Base-by-base conservation (phyloP, 2,329 filamentous ascomycete species). In the Aspergillus pseudoglaucus region DNA sequence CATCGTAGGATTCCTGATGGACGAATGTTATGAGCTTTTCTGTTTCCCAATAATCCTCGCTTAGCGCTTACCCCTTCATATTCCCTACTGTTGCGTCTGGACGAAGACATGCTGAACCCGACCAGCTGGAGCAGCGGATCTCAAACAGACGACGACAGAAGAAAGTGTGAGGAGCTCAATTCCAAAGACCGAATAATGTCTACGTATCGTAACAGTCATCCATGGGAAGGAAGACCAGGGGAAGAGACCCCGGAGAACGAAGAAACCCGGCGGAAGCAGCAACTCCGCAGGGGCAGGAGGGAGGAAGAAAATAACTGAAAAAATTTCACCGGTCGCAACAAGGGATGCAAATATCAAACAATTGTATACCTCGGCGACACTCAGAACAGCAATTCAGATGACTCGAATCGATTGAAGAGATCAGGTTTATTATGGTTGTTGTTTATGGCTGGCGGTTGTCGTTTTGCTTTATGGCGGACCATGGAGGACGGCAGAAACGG, bases 1-100 rank as follows among this genome's bases (percentile, higher is more conserved):
- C 89, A 71, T 95, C 88, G 62, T 94, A 95, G 14, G 80, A 80
- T 60, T 90, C 85, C 84, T 88, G 64, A 17, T 49, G 10, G 17
- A 39, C 37, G 23, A 41, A 39, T 47, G 38, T 41, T 35, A 47
- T 55, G 50, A 53, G 38, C 47, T 53, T 44, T 30, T 22, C 41
- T 45, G 10, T 30, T 30, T 37, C 14, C n/a, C 17, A 15, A 6
- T 37, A n/a, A n/a, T 37, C 8, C 14, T 37, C 17, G n/a, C 33
- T 37, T 39, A 39, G 37, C 37, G 37, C 64, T 59, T 47, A 73
- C 70, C 60, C 66, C 68, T 64, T 71, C 68, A 51, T 69, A 69
- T 52, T 72, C 69, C 52, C 61, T 65, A 53, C 66, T 69, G 53
- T 68, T 68, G 49, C 64, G 59, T 50, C 59, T 68, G 43, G 68